These are phyloP conservation scores for Reticulascus tulasneorum DNA, from an alignment of 2,329 filamentous ascomycete species.

Conservation along the genomic window DNA sequence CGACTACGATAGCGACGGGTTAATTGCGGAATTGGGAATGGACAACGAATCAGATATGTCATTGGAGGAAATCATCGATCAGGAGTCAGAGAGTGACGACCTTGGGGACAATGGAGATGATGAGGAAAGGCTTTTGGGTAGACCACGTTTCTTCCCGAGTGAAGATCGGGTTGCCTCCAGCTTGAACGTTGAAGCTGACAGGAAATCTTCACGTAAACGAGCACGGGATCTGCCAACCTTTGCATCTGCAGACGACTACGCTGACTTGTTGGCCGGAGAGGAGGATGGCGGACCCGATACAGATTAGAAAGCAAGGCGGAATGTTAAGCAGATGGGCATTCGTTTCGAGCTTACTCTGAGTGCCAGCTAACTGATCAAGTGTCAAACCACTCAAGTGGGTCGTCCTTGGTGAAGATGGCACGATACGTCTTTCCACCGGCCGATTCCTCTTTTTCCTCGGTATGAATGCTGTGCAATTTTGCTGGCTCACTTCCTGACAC, in stretches of 20 bases:
- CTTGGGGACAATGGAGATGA: conserved; percentile 31
- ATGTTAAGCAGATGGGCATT: conserved; percentile 26
- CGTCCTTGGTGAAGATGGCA: conserved; percentile 42
- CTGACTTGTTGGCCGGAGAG: conserved; percentile 73
- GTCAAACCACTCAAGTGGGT: conserved; percentile 50
- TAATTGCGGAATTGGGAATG: conserved; percentile 26
- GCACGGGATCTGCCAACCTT: conserved; percentile 88
- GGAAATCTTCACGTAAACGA: no score
- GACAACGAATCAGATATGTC: conserved; percentile 34
- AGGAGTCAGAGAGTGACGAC: conserved; percentile 40
- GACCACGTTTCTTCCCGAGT: no score
- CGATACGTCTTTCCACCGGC: conserved; percentile 40
- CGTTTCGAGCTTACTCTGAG: conserved; percentile 4
- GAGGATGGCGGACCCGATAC: no score
- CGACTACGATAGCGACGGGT: conserved; percentile 39
- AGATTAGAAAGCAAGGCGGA: no score
- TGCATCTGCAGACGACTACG: conserved; percentile 91
- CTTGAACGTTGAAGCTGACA: conserved; percentile 28
- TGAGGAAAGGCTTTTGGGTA: conserved; percentile 11
- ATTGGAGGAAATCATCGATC: conserved; percentile 21
- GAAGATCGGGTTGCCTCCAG: no score
- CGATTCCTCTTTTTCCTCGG: conserved; percentile 37
- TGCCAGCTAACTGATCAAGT: conserved; percentile 32
- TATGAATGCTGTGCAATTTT: conserved; percentile 44
- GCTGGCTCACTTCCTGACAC: conserved; percentile 33